These are phyloP conservation scores for Fusarium foetens DNA, from an alignment of 2,329 filamentous ascomycete species.

Conservation along the genomic window DNA sequence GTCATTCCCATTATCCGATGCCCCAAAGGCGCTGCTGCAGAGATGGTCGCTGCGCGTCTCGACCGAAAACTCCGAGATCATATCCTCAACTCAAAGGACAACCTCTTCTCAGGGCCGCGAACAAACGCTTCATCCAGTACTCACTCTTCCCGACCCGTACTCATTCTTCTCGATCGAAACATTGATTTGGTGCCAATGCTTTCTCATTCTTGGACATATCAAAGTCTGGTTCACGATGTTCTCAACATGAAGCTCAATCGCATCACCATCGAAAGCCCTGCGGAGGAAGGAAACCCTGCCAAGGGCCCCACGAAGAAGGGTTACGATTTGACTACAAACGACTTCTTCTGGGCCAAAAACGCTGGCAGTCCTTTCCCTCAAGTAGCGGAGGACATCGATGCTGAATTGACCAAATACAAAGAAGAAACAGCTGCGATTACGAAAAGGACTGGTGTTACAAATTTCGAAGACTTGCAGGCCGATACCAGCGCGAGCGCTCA, in stretches of 20 bases:
- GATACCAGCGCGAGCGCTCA: constrained; percentile 90
- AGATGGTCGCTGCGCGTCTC: constrained; percentile 92
- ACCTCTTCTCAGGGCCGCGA: constrained; percentile 83
- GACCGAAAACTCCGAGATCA: constrained; percentile 97
- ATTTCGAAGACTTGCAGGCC: constrained; percentile 90
- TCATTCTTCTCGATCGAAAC: constrained; percentile 94
- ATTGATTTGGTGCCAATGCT: constrained; percentile 97
- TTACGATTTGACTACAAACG: constrained; percentile 88
- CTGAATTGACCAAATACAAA: constrained; percentile 92
- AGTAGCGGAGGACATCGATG: constrained; percentile 95
- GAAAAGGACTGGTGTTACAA: constrained; percentile 91
- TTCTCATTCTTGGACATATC: constrained; percentile 88
- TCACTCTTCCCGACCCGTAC: constrained; percentile 81
- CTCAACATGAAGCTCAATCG: constrained; percentile 77
- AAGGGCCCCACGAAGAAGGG: constrained; percentile 85
- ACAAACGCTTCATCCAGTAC: constrained; percentile 66
- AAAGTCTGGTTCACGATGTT: constrained; percentile 80
- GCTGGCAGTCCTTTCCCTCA: constrained; percentile 91
- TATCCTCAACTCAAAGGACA: constrained; percentile 97
- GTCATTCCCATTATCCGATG: constrained; percentile 96
- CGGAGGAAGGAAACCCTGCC: constrained; percentile 78
- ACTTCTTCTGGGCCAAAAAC: constrained; percentile 98
- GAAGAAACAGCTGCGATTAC: constrained; percentile 95
- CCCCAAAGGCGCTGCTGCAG: constrained; percentile 90
- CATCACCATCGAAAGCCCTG: constrained; percentile 87